Percentiles rank a stretch among this genome's conserved stretches.
Conservation (phyloP, 495 filamentous ascomycete species). For the Penicilliopsis zonata region DNA sequence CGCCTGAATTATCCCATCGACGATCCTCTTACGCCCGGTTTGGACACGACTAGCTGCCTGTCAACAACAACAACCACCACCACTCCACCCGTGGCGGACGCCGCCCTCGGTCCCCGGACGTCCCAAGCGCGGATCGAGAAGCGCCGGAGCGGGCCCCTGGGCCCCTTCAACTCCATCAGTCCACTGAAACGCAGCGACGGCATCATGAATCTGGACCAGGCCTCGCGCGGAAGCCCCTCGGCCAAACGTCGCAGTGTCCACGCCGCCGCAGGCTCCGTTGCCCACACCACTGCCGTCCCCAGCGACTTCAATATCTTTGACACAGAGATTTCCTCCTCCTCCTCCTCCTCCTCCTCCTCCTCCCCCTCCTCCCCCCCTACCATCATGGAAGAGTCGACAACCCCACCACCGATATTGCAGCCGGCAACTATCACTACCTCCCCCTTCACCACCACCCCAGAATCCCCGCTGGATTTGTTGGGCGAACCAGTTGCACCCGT, state of each 20-base stretch:
- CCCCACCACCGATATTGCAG: too few species aligned
- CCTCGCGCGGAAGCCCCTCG: constrained; percentile 66
- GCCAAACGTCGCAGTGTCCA: constrained; percentile 81
- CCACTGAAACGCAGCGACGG: constrained; percentile 88
- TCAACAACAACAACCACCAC: too few species aligned
- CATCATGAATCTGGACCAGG: constrained; percentile 73
- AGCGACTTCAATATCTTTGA: constrained; percentile 63
- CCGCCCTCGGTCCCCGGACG: constrained; percentile 33
- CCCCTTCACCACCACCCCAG: too few species aligned
- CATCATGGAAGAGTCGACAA: too few species aligned
- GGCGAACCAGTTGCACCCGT: constrained; percentile 6
- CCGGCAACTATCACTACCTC: too few species aligned
- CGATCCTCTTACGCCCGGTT: too few species aligned
- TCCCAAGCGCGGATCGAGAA: constrained; percentile 33
- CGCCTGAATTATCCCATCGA: too few species aligned
- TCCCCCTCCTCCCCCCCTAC: too few species aligned
- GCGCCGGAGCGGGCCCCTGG: constrained; percentile 34
- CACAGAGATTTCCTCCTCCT: too few species aligned
- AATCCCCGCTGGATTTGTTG: too few species aligned
- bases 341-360: too few species aligned
- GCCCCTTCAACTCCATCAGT: constrained; percentile 52
- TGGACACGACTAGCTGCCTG: too few species aligned
- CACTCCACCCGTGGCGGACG: constrained; percentile 31
- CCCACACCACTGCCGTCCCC: constrained; percentile 52
- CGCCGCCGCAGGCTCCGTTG: constrained; percentile 44